Evolutionary conservation across 2,329 filamentous ascomycete species (phyloP), one percentile per base, ranked within the genome.

Genomic region (Alternaria sp.): DNA sequence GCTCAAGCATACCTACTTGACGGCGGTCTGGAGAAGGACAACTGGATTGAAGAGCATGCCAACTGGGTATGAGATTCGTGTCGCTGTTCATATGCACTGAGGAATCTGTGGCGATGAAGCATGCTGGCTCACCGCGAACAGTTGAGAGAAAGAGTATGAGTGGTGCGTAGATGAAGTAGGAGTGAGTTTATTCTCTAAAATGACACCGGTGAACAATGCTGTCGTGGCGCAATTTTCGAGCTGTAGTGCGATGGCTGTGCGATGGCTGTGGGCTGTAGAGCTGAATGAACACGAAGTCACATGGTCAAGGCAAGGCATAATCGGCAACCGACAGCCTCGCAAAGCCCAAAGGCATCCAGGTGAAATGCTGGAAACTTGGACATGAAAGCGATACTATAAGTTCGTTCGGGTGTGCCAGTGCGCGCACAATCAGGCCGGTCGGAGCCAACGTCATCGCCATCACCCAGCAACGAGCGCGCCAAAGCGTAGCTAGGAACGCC

Each of bases 11-110:
- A 64, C 7, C 55, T 69, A 3, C 38, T 68, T 18, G 49, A 66
- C 28, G 54, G 56, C 4, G 66, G 69, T 18, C 38, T 71, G 28
- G 61, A 61, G 14, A 68, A 64, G 51, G 64, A 69, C 34, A 70
- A 67, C 11, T 70, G 63, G 68, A 43, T 53, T 18, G 68, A 68
- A 24, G 64, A 36, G 12, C 32, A 36, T 36, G 32, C 59, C 6
- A 67, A 67, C 30, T 67, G 64, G 62, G 20, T 18, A 7, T 34
- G 32, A 36, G 18, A 22, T 22, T 48, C 7, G 28, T n/a, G 30
- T 24, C 34, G 7, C 8, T 48, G 30, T 36, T 36, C 1, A 12
- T 9, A 20, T 34, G 11, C n/a, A 47, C 28, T 3, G n/a, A 47
- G n/a, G n/a, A 18, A 14, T 47, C 9, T 39, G 30, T 47, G 7